Evolutionary conservation across 129 eudicot species (phyloP).

Genomic region (Artemisia tridentata): DNA sequence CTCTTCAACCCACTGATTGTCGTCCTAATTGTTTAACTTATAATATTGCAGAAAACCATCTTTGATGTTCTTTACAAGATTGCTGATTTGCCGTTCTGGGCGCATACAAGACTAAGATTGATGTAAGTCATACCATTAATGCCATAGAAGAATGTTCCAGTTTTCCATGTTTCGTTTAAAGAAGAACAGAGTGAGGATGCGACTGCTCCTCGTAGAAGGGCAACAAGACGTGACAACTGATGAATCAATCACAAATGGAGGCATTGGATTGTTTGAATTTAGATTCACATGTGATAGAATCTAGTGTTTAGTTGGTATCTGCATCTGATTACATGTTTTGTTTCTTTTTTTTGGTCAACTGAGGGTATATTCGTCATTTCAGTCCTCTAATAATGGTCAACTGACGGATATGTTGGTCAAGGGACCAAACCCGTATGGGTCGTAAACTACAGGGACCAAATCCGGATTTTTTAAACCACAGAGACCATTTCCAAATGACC

Average conservation of each 20-base stretch:
- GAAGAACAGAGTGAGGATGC: slow-evolving; percentile 40
- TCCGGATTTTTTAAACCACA: no score
- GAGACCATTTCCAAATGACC: no score
- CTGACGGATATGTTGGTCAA: no score
- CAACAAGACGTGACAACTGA: slow-evolving; percentile 58
- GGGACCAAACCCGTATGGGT: no score
- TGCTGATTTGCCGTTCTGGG: slow-evolving; percentile 74
- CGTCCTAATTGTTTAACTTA: not conserved
- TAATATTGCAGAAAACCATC: slow-evolving; percentile 61
- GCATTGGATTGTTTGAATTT: not conserved
- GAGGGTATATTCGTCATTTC: no score
- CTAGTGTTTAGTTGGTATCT: slow-evolving; percentile 15
- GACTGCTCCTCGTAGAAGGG: slow-evolving; percentile 52
- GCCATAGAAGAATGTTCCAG: not conserved
- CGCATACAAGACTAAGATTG: slow-evolving; percentile 56
- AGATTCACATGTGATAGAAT: slow-evolving; percentile 17
- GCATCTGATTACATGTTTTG: slow-evolving; percentile 20
- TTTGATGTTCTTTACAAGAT: slow-evolving; percentile 84
- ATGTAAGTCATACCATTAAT: slow-evolving; percentile 40
- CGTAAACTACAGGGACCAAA: no score
- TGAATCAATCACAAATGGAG: not conserved
- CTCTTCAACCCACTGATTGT: not conserved
- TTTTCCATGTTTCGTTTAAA: not conserved
- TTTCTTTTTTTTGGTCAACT: slow-evolving; percentile 3
- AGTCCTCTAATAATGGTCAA: no score